A percentile compares a stretch with the other conserved stretches of the same genome.
These are phyloP conservation scores for Nakaseomyces bracarensis DNA, from an alignment of 1,139 yeast species.

Conservation along the genomic window DNA sequence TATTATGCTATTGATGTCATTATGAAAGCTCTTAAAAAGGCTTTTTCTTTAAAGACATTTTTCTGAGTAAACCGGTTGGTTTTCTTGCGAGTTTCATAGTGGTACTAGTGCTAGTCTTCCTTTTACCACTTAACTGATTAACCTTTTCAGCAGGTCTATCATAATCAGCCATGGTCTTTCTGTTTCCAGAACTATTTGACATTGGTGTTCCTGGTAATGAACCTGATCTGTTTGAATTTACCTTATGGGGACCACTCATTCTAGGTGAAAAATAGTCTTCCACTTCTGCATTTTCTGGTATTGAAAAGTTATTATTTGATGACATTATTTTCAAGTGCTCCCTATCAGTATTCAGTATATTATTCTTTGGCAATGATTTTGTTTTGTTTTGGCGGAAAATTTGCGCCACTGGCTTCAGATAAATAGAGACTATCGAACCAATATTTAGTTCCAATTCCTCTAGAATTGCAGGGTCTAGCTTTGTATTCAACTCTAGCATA, in stretches of 20 bases:
- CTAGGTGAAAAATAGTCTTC: slow-evolving; percentile 1
- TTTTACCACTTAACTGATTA: slow-evolving; percentile 30
- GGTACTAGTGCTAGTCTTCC: slow-evolving; percentile 29
- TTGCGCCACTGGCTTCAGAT: slow-evolving; percentile 70
- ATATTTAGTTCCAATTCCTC: slow-evolving; percentile 79
- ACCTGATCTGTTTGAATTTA: slow-evolving; percentile 6
- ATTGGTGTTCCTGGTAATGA: slow-evolving; percentile 12
- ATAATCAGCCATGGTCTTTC: slow-evolving; percentile 31
- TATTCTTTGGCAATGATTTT: slow-evolving; percentile 48
- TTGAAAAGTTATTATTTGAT: slow-evolving; percentile 6
- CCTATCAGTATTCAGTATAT: slow-evolving; percentile 42
- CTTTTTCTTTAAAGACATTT: slow-evolving; percentile 16
- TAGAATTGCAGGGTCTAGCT: slow-evolving; percentile 57
- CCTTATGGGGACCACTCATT: background rate
- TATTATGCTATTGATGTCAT: background rate
- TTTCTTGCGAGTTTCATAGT: slow-evolving; percentile 25
- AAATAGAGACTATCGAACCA: slow-evolving; percentile 77
- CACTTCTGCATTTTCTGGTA: slow-evolving; percentile 7
- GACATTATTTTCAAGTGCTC: slow-evolving; percentile 13
- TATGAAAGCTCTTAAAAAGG: background rate
- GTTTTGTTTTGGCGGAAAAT: slow-evolving; percentile 64
- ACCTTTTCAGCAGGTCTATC: slow-evolving; percentile 35
- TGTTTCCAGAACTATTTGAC: slow-evolving; percentile 16
- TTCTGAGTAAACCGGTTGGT: slow-evolving; percentile 29
- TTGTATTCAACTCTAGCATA: slow-evolving; percentile 59